A percentile compares a stretch with the other conserved stretches of the same genome.
These are phyloP conservation scores for Carallia brachiata DNA, from an alignment of 345 rosid species.

Conservation along the genomic window DNA sequence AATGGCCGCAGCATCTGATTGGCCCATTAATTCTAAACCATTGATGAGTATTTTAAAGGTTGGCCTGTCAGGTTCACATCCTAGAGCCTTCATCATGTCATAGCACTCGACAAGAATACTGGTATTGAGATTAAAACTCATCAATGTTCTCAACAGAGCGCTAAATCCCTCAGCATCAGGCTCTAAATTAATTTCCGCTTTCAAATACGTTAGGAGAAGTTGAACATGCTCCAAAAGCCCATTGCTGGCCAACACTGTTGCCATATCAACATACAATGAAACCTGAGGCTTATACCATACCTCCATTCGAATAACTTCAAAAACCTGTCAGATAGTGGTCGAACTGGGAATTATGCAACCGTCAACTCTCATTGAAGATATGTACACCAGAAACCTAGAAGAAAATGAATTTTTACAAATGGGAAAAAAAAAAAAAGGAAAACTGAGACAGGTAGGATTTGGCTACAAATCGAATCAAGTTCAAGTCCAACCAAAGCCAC, in stretches of 20 bases:
- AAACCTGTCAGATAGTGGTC: conserved; percentile 39
- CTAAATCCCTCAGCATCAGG: conserved; percentile 55
- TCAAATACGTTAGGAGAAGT: conserved; percentile 40
- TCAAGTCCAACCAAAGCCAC: no score
- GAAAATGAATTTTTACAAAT: no score
- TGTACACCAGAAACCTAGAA: no score
- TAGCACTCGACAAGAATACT: conserved; percentile 59
- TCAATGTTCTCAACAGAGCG: conserved; percentile 44
- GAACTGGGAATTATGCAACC: no score
- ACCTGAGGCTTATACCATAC: conserved; percentile 70
- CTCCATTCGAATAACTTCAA: conserved; percentile 67
- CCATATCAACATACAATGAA: conserved; percentile 54
- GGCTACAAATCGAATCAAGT: no score
- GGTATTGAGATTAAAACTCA: conserved; percentile 34
- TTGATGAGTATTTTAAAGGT: conserved; percentile 51
- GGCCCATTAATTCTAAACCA: conserved; percentile 55
- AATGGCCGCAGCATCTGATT: conserved; percentile 37
- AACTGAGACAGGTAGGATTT: no score
- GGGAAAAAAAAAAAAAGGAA: no score
- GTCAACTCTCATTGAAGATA: no score
- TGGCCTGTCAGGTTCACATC: conserved; percentile 66
- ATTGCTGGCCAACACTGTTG: conserved; percentile 47
- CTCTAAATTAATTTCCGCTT: conserved; percentile 43
- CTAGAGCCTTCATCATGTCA: conserved; percentile 51
- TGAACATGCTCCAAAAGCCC: conserved; percentile 46